Base-by-base conservation (phyloP, 768 basidiomycete genomes). In the Auriculariales sp. region DNA sequence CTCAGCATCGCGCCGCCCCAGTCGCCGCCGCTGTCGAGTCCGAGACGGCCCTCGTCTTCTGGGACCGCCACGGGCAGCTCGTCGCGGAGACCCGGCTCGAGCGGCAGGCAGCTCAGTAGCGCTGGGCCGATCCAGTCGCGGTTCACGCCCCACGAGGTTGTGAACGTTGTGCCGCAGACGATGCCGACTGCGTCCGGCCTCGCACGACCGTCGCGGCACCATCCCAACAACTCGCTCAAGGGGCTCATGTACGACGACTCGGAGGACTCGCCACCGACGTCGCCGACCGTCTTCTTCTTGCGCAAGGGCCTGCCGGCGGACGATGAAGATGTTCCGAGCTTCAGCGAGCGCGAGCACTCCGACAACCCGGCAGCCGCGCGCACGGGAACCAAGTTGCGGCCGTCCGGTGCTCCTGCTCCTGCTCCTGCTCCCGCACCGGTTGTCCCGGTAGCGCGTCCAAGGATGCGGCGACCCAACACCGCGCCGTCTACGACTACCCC, bases 91-190 rank as follows among this genome's bases (percentile, higher is more conserved):
- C n/a, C n/a, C n/a, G n/a, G n/a, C n/a, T n/a, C n/a, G n/a, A n/a
- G n/a, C n/a, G n/a, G n/a, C n/a, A n/a, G n/a, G n/a, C n/a, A n/a
- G n/a, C n/a, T n/a, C n/a, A n/a, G n/a, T n/a, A n/a, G n/a, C n/a
- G n/a, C n/a, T n/a, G n/a, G n/a, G n/a, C n/a, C n/a, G n/a, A n/a
- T n/a, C n/a, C n/a, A n/a, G n/a, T n/a, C 54, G 49, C 28, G 52
- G 49, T 32, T 47, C 51, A 28, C 45, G 44, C 14, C 54, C 57
- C 4, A 56, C 59, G 19, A 34, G 32, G 32, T 34, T 10, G 54
- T 15, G 52, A n/a, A n/a, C n/a, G n/a, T n/a, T n/a, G n/a, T n/a
- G n/a, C n/a, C n/a, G n/a, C n/a, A n/a, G n/a, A n/a, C n/a, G n/a
- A n/a, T n/a, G n/a, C n/a, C n/a, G n/a, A n/a, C n/a, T n/a, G n/a